Percentiles rank a stretch among this genome's conserved stretches.
Conservation (phyloP, 2,329 filamentous ascomycete genomes). For the Fonsecaea erecta region DNA sequence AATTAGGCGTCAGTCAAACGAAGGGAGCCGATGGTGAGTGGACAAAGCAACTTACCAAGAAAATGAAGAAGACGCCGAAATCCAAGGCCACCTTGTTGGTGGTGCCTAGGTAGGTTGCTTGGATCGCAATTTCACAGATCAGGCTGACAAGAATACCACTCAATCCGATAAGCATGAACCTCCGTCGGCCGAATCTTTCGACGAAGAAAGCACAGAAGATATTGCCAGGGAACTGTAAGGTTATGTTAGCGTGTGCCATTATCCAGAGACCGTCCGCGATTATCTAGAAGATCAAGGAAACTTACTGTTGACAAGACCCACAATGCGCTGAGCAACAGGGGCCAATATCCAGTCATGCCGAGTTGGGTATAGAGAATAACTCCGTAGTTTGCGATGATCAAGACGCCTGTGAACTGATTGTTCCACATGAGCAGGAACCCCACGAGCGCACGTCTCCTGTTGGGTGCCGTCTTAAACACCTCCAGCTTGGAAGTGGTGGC, state of each 20-base stretch:
- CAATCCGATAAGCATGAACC: slow-evolving; percentile 51
- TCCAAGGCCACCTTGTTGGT: slow-evolving; percentile 43
- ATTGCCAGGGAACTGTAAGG: slow-evolving; percentile 43
- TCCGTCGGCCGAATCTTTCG: slow-evolving; percentile 47
- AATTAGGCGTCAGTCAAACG: not conserved
- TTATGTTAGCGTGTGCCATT: not conserved
- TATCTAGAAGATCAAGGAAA: not conserved
- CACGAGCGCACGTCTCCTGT: slow-evolving; percentile 48
- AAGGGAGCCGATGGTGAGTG: not conserved
- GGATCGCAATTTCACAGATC: slow-evolving; percentile 46
- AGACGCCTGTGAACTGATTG: slow-evolving; percentile 45
- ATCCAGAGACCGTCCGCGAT: not conserved
- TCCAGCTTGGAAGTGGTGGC: slow-evolving; percentile 45
- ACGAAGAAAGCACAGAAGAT: slow-evolving; percentile 49
- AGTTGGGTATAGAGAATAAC: slow-evolving; percentile 47
- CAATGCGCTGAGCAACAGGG: slow-evolving; percentile 50
- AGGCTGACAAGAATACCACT: slow-evolving; percentile 48
- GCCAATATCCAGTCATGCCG: slow-evolving; percentile 46
- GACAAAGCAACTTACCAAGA: slow-evolving; percentile 45
- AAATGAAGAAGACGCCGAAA: slow-evolving; percentile 49
- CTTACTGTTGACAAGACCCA: slow-evolving; percentile 48
- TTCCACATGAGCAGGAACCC: slow-evolving; percentile 49
- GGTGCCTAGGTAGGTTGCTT: slow-evolving; percentile 44
- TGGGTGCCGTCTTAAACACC: slow-evolving; percentile 49
- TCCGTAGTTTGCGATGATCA: slow-evolving; percentile 48